phyloP scores from a whole-genome alignment of 345 rosid genomes.

The Sonneratia caseolaris region DNA sequence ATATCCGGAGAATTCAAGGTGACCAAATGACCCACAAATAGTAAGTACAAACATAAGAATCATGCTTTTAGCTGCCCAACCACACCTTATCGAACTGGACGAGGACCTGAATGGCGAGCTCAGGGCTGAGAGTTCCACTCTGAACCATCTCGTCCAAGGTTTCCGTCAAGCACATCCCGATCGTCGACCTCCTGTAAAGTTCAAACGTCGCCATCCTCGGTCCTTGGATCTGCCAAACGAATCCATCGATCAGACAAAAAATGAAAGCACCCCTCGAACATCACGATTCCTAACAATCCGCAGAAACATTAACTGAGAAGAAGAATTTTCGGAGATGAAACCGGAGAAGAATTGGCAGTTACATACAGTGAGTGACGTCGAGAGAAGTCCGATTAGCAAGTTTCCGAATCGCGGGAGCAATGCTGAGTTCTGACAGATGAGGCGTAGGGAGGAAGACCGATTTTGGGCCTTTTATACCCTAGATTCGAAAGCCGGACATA shows the following conservation, averaged over 20 bases:
- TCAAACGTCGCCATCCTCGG: conserved; percentile 76
- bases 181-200: conserved; percentile 89
- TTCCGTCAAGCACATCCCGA: conserved; percentile 96
- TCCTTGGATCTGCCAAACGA: conserved; percentile 7
- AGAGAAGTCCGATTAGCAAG: neutral
- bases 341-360: neutral
- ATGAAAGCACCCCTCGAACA: neutral
- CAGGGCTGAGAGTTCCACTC: conserved; percentile 82
- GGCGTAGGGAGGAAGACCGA: conserved; percentile 16
- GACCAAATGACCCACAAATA: too few relatives aligned
- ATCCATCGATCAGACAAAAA: neutral
- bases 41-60: too few relatives aligned
- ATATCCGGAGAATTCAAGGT: too few relatives aligned
- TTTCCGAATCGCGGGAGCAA: neutral
- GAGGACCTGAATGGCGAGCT: conserved; percentile 91
- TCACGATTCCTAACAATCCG: neutral
- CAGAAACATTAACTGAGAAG: neutral
- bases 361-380: neutral
- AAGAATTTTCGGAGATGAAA: too few relatives aligned
- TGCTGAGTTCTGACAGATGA: neutral
- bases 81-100: conserved; percentile 90
- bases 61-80: neutral
- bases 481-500: conserved; percentile 49
- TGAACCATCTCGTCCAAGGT: conserved; percentile 93
- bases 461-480: conserved; percentile 75